These are phyloP conservation scores for Aspergillus pseudoglaucus DNA, from an alignment of 2,329 filamentous ascomycete species.

Conservation along the genomic window DNA sequence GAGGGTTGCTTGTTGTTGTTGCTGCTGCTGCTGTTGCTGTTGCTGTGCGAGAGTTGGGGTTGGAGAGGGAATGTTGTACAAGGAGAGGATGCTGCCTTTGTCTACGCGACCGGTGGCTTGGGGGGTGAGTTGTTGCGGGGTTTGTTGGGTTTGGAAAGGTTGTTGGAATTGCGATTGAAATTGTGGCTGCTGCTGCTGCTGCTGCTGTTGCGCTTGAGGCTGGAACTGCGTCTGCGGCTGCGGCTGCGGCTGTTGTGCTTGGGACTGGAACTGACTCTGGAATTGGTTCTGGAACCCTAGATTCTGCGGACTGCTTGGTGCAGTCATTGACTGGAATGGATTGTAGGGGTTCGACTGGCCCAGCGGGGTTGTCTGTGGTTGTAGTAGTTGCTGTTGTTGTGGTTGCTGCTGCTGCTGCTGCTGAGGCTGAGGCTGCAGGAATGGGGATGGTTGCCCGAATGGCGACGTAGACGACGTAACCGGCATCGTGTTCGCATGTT, in stretches of 20 bases:
- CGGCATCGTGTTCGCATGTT: constrained; percentile 37
- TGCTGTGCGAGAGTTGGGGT: constrained; percentile 31
- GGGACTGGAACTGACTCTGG: constrained; percentile 9
- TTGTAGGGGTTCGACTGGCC: constrained; percentile 21
- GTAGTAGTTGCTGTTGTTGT: constrained; percentile 16
- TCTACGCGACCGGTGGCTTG: constrained; percentile 41
- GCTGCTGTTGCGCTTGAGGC: constrained; percentile 4
- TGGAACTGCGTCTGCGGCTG: neutral
- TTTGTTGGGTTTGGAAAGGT: constrained; percentile 6
- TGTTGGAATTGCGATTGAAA: constrained; percentile 6
- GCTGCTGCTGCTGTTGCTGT: constrained; percentile 18
- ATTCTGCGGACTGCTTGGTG: constrained; percentile 19
- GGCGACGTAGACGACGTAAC: constrained; percentile 24
- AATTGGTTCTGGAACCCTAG: constrained; percentile 21
- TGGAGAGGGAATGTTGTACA: constrained; percentile 40
- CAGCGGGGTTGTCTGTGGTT: constrained; percentile 5
- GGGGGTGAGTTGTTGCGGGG: constrained; percentile 25
- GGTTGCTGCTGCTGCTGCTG: constrained; percentile 18
- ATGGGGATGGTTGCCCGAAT: constrained; percentile 22
- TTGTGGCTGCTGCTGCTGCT: constrained; percentile 5
- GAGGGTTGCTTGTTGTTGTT: constrained; percentile 13
- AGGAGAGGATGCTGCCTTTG: constrained; percentile 41
- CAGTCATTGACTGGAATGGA: constrained; percentile 26
- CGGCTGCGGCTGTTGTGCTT: constrained; percentile 12
- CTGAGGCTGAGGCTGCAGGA: constrained; percentile 22